Evolutionary conservation across 306 rosid species (phyloP).

Genomic region (Cyclanthera cordifolia): DNA sequence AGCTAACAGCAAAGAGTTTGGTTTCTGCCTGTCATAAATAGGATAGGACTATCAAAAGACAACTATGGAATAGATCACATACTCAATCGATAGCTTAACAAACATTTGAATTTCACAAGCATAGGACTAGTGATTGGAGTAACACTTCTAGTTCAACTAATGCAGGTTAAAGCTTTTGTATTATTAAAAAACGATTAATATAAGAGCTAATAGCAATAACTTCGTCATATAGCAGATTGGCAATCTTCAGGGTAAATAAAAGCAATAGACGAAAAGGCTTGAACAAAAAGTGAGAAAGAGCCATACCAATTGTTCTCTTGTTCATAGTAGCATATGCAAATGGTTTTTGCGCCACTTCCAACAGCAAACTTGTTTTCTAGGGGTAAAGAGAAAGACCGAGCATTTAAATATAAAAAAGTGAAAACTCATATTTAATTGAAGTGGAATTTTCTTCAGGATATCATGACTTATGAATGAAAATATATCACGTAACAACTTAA

Average conservation of each 20-base stretch:
- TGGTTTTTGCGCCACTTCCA: conserved; percentile 95
- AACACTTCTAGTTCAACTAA: neutral
- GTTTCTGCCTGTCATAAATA: neutral
- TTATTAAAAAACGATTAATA: neutral
- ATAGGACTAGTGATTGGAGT: neutral
- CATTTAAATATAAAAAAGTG: neutral
- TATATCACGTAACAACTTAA: neutral
- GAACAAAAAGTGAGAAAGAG: conserved; percentile 6
- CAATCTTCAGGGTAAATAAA: neutral
- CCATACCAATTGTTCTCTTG: conserved; percentile 85
- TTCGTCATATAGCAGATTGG: neutral
- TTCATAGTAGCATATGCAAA: conserved; percentile 92
- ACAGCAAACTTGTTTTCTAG: conserved; percentile 93
- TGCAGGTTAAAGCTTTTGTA: neutral
- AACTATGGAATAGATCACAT: neutral
- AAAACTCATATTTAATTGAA: neutral
- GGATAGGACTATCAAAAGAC: neutral
- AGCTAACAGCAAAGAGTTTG: neutral
- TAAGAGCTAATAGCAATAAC: neutral
- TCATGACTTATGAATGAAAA: neutral
- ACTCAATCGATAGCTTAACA: neutral
- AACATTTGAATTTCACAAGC: neutral
- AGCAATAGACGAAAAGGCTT: neutral
- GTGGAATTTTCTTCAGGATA: neutral
- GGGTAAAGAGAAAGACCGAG: conserved; percentile 9